phyloP scores from a whole-genome alignment of 345 rosid species.

The Psidium guajava region DNA sequence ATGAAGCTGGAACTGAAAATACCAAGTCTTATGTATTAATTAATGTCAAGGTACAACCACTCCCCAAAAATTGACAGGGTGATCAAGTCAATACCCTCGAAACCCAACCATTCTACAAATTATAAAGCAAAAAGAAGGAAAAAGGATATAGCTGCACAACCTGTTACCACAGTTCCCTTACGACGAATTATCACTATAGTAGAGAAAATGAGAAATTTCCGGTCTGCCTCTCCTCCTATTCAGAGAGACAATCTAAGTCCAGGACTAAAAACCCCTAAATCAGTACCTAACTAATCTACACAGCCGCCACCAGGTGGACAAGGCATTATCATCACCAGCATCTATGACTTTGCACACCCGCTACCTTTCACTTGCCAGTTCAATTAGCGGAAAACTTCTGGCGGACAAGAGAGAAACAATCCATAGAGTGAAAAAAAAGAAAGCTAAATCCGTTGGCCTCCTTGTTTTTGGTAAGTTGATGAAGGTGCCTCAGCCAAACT shows the following conservation, averaged over 20 bases:
- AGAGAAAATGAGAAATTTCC: constrained; percentile 1
- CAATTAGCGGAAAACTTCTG: constrained; percentile 1
- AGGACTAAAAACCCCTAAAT: constrained; percentile 20
- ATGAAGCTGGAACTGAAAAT: not conserved
- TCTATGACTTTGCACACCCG: constrained; percentile 3
- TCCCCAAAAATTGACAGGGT: not conserved
- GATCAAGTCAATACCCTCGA: not conserved
- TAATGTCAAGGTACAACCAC: not conserved
- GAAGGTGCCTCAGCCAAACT: not conserved
- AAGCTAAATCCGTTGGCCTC: constrained; percentile 12
- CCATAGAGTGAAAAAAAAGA: constrained; percentile 11
- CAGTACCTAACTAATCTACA: constrained; percentile 44
- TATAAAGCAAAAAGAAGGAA: not conserved
- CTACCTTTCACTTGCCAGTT: constrained; percentile 9
- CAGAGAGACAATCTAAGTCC: not conserved
- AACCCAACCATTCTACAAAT: not conserved
- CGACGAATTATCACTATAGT: not conserved
- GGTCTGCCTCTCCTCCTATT: not conserved
- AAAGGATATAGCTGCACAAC: not conserved
- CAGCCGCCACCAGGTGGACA: constrained; percentile 9
- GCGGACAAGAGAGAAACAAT: constrained; percentile 5
- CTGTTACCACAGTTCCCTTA: not conserved
- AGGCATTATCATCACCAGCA: constrained; percentile 5
- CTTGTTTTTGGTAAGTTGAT: constrained; percentile 1
- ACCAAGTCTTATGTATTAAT: not conserved